Percentiles rank a stretch among this genome's conserved stretches.
phyloP scores from a whole-genome alignment of 2,329 filamentous ascomycete genomes.

The Lachnellula cervina region DNA sequence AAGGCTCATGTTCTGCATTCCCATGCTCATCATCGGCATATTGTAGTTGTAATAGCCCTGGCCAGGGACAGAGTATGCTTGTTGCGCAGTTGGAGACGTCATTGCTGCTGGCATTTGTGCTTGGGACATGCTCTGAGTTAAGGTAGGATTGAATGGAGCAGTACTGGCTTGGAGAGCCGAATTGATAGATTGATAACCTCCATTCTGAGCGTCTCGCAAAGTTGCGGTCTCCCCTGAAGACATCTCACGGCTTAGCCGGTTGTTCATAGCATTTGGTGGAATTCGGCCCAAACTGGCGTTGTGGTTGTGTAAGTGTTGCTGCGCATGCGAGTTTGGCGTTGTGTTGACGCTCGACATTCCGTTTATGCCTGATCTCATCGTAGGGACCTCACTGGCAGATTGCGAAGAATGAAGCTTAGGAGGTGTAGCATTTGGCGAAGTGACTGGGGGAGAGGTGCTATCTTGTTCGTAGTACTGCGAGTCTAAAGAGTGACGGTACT shows the following conservation, averaged over 20 bases:
- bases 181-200: slow-evolving; percentile 55
- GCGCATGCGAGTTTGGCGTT: slow-evolving; percentile 52
- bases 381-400: slow-evolving; percentile 84
- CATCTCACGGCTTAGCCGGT: slow-evolving; percentile 70
- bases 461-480: slow-evolving; percentile 40
- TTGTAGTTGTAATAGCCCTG: slow-evolving; percentile 31
- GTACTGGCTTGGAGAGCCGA: slow-evolving; percentile 77
- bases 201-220: slow-evolving; percentile 39
- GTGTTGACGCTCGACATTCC: slow-evolving; percentile 22
- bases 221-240: slow-evolving; percentile 28
- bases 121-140: slow-evolving; percentile 36
- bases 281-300: slow-evolving; percentile 79
- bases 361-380: slow-evolving; percentile 56
- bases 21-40: slow-evolving; percentile 60
- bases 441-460: slow-evolving; percentile 21
- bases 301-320: slow-evolving; percentile 62
- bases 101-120: slow-evolving; percentile 23
- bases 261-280: slow-evolving; percentile 59
- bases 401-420: slow-evolving; percentile 82
- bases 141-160: slow-evolving; percentile 67
- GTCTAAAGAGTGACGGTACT: slow-evolving; percentile 56
- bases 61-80: slow-evolving; percentile 25
- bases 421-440: slow-evolving; percentile 54
- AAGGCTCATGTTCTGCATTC: slow-evolving; percentile 63
- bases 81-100: slow-evolving; percentile 25